Evolutionary conservation across 495 filamentous ascomycete species (phyloP), one percentile per base, ranked within the genome.

Genomic region (Penicillium parvum): DNA sequence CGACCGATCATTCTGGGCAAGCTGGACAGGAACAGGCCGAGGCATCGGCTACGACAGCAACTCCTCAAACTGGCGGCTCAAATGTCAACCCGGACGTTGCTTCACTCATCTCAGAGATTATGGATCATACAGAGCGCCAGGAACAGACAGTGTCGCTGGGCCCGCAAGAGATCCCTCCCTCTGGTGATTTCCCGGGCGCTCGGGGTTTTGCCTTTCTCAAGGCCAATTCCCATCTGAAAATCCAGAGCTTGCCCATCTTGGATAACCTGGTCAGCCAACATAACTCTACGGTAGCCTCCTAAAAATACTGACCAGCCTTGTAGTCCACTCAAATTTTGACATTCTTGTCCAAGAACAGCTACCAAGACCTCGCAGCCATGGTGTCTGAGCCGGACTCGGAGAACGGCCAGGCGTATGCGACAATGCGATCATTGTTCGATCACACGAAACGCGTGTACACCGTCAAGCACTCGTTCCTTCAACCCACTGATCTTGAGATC

Each of bases 371-470:
- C 19, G 76, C 88, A 11, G 77, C 75, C 12, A 82, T 89, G 36
- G 75, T 88, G n/a, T 81, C 81, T 1, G 75, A 86, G 22, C 71
- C 76, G 7, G 80, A 88, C 3, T 87, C 85, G 8, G 86, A 89
- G 34, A 79, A 86, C 43, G 78, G 84, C 6, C 85, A 85, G 57
- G 82, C 86, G n/a, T 96, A 94, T 63, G 73, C 75, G 4, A 82
- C 83, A 5, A 77, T 95, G 54, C 85, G 86, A 56, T 78, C 79
- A 2, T 75, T 90, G 1, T 95, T 96, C 49, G 82, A 90, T 42
- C 76, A 86, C 35, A 86, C 87, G 3, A 88, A 90, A 53, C 79
- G 81, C 43, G 74, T 88, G 3, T 95, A 94, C 56, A 87, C 82
- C 3, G 73, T 78, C 14, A 69, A 82, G 5, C 68, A 76, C 33